Evolutionary conservation across 176 grass and related monocot genomes (phyloP), one percentile per base, ranked within the genome.

Genomic region (Puya raimondii): DNA sequence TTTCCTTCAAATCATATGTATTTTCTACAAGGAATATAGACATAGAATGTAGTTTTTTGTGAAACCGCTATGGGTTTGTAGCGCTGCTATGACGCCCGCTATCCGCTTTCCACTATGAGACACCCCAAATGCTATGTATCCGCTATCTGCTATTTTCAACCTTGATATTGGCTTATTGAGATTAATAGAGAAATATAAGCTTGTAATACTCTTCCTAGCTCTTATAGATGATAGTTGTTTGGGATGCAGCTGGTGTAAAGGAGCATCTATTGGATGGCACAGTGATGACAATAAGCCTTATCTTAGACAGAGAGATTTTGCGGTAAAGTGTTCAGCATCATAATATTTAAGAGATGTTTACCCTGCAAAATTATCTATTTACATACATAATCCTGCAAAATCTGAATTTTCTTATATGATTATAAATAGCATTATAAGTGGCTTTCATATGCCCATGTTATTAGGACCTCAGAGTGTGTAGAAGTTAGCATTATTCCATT

Each of bases 241-340:
- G 6, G 5, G 72, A 16, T 83, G 81, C 73, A 92, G 93, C 76
- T 96, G 86, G 92, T 96, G 88, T 58, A 96, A 92, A 80, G 86
- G 88, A 63, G 72, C 92, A 72, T 92, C 79, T 53, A 92, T 92
- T 79, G 88, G 88, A 71, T 96, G 92, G 93, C 88, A 96, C 70
- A 87, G 81, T 42, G 93, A 92, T 79, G 81, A 96, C 56, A 96
- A 96, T 64, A 87, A 83, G 72, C 84, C 93, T 72, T 96, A 96
- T 85, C 89, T 96, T 71, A 89, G 75, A 76, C 93, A 96, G 83
- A 85, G 93, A 64, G 86, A 79, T 58, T 96, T 96, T 66, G 76
- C 89, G 63, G 93, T 96, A 70, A 78, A 74, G 48, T 72, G 18
- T 26, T 56, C 11, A 51, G 16, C 11, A 42, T 48, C 15, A 33